These are phyloP conservation scores for Thraustochytrium sp. DNA, from an alignment of 352 stramenopile species.

Conservation along the genomic window DNA sequence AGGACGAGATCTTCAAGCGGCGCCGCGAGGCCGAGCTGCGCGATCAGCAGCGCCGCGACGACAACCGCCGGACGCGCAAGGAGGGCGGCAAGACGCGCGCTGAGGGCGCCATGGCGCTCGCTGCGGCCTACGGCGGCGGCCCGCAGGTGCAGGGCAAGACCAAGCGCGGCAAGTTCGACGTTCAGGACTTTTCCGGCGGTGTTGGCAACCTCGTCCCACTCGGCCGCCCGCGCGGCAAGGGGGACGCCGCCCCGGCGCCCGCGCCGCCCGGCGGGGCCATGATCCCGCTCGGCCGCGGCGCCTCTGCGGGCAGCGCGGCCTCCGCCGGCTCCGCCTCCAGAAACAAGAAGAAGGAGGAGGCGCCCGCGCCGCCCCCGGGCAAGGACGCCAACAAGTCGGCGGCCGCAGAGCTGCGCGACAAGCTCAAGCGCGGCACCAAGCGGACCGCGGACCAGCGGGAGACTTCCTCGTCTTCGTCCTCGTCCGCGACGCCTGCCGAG, in stretches of 20 bases:
- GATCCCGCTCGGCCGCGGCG: neutral
- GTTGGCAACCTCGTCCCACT: neutral
- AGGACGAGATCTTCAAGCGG: constrained; percentile 57
- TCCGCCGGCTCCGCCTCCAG: neutral
- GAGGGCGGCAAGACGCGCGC: constrained; percentile 7
- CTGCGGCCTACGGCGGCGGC: neutral
- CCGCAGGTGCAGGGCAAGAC: neutral
- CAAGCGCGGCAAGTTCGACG: neutral
- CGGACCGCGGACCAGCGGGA: neutral
- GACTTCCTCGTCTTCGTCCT: neutral
- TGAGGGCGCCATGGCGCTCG: neutral
- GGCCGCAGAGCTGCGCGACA: neutral
- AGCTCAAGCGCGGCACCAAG: constrained; percentile 4
- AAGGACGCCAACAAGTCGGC: constrained; percentile 8
- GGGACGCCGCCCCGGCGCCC: neutral
- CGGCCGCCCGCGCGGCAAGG: neutral
- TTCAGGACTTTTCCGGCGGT: neutral
- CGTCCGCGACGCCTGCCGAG: constrained; percentile 29
- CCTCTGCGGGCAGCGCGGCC: neutral
- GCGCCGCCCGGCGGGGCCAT: neutral
- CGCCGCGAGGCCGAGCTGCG: neutral
- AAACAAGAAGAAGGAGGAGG: too few relatives aligned
- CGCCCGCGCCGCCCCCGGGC: neutral
- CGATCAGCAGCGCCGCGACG: constrained; percentile 37
- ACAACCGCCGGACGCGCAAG: neutral